Evolutionary conservation across 768 basidiomycete species (phyloP), one percentile per base, ranked within the genome.

Genomic region (Cubamyces sp.): DNA sequence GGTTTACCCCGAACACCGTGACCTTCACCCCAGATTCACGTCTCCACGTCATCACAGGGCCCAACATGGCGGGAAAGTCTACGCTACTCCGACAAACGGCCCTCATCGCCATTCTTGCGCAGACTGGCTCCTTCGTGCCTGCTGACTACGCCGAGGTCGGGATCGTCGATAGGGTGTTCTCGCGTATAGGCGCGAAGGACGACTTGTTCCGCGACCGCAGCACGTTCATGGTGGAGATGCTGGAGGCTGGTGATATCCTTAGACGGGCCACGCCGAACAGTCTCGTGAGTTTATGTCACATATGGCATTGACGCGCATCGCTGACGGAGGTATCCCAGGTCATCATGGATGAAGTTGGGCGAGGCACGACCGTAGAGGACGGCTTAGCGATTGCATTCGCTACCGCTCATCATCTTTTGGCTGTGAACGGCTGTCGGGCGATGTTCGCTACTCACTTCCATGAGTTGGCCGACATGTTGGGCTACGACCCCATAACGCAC

Each of bases 281-380:
- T 64, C 79, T 99, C 57, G 96, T 94, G 68, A 64, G 87, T 76
- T 5, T 47, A 16, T 25, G 19, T 0, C 62, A 15, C 25, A 39
- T 30, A 18, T 54, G 49, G 37, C 18, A 21, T 26, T 14, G 51
- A 39, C 25, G 16, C 40, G 21, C 34, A 37, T 9, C 40, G 40
- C 45, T 45, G 39, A 69, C 55, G 11, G 5, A 56, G 60, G 34
- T 23, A 26, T 14, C 23, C 1, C 67, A 95, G 93, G 91, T 98
- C n/a, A 96, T 99, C 64, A 96, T 99, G 93, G 96, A 99, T 72
- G 96, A 99, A 78, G 95, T 99, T n/a, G 96, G 96, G 6, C 79
- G 96, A 67, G 96, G 96, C 37, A 98, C 96, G 5, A 95, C 95
- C 0, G 87, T 95, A 8, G 86, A 86, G 62, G 96, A 97, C 69